Evolutionary conservation across 306 rosid genomes (phyloP), one percentile per base, ranked within the genome.

Genomic region (Prunus armeniaca): DNA sequence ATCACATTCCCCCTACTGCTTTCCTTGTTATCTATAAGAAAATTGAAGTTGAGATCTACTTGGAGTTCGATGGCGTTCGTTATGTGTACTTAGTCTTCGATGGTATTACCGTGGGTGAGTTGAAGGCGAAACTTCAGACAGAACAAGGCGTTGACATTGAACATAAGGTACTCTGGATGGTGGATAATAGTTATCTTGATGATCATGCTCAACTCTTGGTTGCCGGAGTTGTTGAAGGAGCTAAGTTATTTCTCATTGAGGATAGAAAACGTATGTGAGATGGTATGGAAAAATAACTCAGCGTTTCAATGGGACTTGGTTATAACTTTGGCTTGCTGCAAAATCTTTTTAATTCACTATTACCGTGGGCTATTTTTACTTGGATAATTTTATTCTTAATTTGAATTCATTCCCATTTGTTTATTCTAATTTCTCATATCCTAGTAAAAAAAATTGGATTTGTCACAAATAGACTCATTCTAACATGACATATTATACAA

Each of bases 381-480:
- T 34, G 1, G 38, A 34, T 34, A 34, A 34, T 10, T 9, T 46
- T 9, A 12, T 46, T 46, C 51, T 46, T 34, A 34, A 12, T 46
- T 47, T 47, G 3, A 34, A 34, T 6, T 1, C 41, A 34, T 34
- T 34, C 41, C 2, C 2, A 5, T 34, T 34, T 34, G 38, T 34
- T 34, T 34, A 34, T 34, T 34, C 38, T 34, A 34, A 5, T 5
- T 34, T 34, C 38, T 34, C 38, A 5, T 34, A 34, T 34, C 38
- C 7, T 5, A 34, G 0, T 34, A 1, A 5, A 5, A 34, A 34
- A 34, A 34, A 5, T 0, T 1, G 8, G 1, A 2, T 0, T 34
- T 34, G 5, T 34, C 8, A 34, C 8, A 34, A 34, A 5, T 34
- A 34, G 8, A 5, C 38, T 32, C 7, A 32, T 34, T 34, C 7